These are phyloP conservation scores for Nicotiana knightiana DNA, from an alignment of 257 asterid genomes.

Conservation along the genomic window DNA sequence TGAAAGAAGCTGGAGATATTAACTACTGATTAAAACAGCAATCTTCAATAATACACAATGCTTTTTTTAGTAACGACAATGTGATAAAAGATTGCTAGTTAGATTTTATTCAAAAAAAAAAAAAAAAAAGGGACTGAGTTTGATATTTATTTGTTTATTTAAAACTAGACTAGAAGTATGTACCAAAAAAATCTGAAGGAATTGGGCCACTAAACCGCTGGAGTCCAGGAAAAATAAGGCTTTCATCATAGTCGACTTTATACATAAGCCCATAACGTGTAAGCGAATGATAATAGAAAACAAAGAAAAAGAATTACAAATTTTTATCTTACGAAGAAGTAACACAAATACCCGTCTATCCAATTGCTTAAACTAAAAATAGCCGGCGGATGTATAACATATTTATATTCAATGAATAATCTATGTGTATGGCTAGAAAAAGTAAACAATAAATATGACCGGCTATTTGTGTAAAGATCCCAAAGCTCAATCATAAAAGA, in stretches of 20 bases:
- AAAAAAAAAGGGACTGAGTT: not conserved
- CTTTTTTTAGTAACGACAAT: not conserved
- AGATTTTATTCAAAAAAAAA: no score
- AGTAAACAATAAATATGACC: no score
- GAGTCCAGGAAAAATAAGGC: not conserved
- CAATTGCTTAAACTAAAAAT: no score
- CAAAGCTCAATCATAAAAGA: not conserved
- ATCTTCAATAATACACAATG: not conserved
- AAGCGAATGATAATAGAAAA: not conserved
- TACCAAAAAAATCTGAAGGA: not conserved
- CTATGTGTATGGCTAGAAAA: no score
- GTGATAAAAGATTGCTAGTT: not conserved
- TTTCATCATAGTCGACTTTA: not conserved
- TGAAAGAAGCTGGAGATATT: not conserved
- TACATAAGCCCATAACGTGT: not conserved
- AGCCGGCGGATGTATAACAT: no score
- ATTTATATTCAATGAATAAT: no score
- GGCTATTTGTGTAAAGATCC: no score
- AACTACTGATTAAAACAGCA: not conserved
- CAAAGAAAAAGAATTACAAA: not conserved
- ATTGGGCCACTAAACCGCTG: not conserved
- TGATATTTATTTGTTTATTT: not conserved
- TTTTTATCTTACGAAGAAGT: not conserved
- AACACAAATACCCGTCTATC: no score
- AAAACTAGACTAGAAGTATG: no score